Evolutionary conservation across 495 filamentous ascomycete genomes (phyloP), one percentile per base, ranked within the genome.

Genomic region (Hypoxylon crocopeplum): DNA sequence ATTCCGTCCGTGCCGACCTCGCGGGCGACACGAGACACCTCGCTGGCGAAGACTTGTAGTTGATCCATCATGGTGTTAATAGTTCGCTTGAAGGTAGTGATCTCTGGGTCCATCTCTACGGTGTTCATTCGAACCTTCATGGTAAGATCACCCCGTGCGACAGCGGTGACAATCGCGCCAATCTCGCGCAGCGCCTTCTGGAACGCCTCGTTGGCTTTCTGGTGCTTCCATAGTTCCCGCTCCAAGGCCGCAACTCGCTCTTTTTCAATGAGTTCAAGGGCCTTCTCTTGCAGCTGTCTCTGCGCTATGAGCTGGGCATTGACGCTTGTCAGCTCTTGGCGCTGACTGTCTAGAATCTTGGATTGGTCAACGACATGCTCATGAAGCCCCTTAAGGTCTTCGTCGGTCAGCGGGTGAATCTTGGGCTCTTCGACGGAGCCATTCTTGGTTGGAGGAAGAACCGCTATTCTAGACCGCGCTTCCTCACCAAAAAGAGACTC

Each of bases 51-150:
- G 46, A 94, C 89, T 72, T 97, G 93, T 48, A 98, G 82, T 76
- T 98, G 94, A 70, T 98, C 94, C 84, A 98, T 96, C 94, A 99
- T 99, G 48, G 88, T 96, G 69, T 99, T 99, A 77, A 91, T 87
- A 33, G 93, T 97, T 50, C 90, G 87, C 79, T 99, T 99, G 83
- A 99, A 99, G 3, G 89, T 93, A n/a, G 90, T 91, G 67, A 99
- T 99, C 80, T 99, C 95, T 0, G 94, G 93, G 81, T 99, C 94
- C 90, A 97, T 94, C 75, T 99, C 94, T 64, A 92, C 84, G 6
- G 90, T 89, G 70, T 98, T 93, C 64, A 99, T 94, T 39, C 93
- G 86, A 46, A 98, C 95, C 76, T 98, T 98, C 83, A 96, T 97
- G 71, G 91, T 96, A 46, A 99, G 80, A 69, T 99, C 94, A 75